Evolutionary conservation across 2,329 filamentous ascomycete genomes (phyloP).

Genomic region (Fusarium kyushuense): DNA sequence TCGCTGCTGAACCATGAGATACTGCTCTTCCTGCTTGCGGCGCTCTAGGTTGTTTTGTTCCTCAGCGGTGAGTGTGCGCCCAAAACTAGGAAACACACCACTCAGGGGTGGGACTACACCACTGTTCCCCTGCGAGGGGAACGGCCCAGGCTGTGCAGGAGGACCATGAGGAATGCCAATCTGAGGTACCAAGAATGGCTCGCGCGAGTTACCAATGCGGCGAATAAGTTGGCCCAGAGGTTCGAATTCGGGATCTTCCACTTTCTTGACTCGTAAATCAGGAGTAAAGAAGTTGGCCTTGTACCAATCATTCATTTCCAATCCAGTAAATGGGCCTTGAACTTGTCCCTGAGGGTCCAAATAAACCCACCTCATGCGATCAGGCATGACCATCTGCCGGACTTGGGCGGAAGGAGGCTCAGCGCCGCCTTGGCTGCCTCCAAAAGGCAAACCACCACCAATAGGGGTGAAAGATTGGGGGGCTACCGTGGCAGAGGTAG

Average conservation of each 20-base stretch:
- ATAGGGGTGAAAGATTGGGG: slow-evolving; percentile 55
- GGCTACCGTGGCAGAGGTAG: slow-evolving; percentile 50
- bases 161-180: slow-evolving; percentile 94
- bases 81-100: slow-evolving; percentile 94
- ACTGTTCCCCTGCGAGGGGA: slow-evolving; percentile 64
- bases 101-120: slow-evolving; percentile 89
- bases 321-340: slow-evolving; percentile 93
- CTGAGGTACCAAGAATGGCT: slow-evolving; percentile 97
- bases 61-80: slow-evolving; percentile 94
- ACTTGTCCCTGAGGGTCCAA: slow-evolving; percentile 92
- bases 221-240: slow-evolving; percentile 94
- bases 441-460: slow-evolving; percentile 52
- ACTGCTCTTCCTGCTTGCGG: slow-evolving; percentile 97
- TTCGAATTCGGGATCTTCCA: slow-evolving; percentile 94
- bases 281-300: slow-evolving; percentile 98
- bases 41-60: slow-evolving; percentile 98
- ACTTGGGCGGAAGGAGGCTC: slow-evolving; percentile 75
- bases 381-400: slow-evolving; percentile 98
- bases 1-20: slow-evolving; percentile 94
- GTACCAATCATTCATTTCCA: slow-evolving; percentile 99
- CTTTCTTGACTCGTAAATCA: slow-evolving; percentile 92
- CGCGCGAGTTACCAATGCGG: slow-evolving; percentile 95
- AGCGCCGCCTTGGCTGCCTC: slow-evolving; percentile 52
- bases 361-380: slow-evolving; percentile 99
- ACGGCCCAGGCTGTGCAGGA: slow-evolving; percentile 64